These are phyloP conservation scores for Citrus hindsii DNA, from an alignment of 345 rosid genomes.

Conservation along the genomic window DNA sequence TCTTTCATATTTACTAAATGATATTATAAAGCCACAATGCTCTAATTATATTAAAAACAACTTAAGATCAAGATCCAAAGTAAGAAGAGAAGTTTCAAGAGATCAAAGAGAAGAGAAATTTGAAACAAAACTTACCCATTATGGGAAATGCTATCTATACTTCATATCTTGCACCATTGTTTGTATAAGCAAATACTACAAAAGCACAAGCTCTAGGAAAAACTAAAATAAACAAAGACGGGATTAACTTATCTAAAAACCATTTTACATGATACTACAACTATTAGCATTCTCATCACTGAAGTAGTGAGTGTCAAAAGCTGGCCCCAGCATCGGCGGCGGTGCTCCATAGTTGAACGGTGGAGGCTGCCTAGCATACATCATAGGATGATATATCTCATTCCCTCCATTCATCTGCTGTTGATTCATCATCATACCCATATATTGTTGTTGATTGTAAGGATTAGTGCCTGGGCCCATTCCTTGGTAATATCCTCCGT, in stretches of 20 bases:
- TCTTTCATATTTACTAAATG: too few species aligned
- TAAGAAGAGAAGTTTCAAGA: neutral
- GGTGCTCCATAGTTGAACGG: slow-evolving; percentile 47
- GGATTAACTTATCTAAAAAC: slow-evolving; percentile 10
- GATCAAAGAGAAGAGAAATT: too few species aligned
- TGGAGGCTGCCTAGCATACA: slow-evolving; percentile 66
- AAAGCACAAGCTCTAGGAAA: neutral
- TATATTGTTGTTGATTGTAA: slow-evolving; percentile 57
- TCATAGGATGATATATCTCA: slow-evolving; percentile 80
- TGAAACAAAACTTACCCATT: slow-evolving; percentile 17
- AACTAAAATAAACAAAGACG: neutral
- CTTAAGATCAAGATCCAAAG: neutral
- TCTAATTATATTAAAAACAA: neutral
- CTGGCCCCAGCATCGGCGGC: slow-evolving; percentile 52
- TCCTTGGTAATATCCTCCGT: slow-evolving; percentile 47
- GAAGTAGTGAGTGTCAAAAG: slow-evolving; percentile 52
- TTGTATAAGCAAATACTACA: slow-evolving; percentile 12
- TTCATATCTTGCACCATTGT: slow-evolving; percentile 13
- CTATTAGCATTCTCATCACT: slow-evolving; percentile 89
- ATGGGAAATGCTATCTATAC: slow-evolving; percentile 8
- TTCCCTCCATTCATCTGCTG: slow-evolving; percentile 50
- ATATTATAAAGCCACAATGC: neutral
- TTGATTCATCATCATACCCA: slow-evolving; percentile 71
- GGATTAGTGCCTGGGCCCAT: slow-evolving; percentile 47
- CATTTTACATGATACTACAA: slow-evolving; percentile 80